Conservation (phyloP, 1,284 basidiomycete species). For the Thecaphora frezii region DNA sequence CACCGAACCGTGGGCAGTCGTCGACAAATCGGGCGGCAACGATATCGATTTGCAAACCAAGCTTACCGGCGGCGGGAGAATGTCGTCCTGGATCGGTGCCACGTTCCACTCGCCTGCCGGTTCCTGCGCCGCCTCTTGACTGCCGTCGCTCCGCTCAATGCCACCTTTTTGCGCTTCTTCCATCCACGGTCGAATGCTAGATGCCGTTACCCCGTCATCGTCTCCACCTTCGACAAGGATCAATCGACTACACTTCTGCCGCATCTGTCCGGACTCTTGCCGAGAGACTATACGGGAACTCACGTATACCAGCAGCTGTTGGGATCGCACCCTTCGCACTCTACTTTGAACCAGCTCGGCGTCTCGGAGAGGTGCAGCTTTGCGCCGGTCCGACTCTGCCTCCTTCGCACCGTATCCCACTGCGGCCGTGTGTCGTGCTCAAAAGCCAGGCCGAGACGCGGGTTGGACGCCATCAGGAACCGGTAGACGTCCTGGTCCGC, state of each 20-base stretch:
- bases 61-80: not conserved
- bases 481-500: not conserved
- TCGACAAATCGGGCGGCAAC: too few relatives aligned
- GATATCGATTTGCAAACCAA: too few relatives aligned
- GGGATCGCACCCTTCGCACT: not conserved
- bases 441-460: not conserved
- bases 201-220: too few relatives aligned
- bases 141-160: not conserved
- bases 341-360: not conserved
- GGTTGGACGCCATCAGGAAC: not conserved
- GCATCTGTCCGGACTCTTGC: not conserved
- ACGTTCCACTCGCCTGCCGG: not conserved
- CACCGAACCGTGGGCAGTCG: too few relatives aligned
- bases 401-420: not conserved
- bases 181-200: not conserved
- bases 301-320: not conserved
- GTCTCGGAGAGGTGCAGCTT: not conserved
- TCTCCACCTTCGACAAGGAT: not conserved
- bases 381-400: not conserved
- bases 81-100: not conserved
- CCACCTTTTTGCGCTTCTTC: not conserved
- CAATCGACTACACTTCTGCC: not conserved
- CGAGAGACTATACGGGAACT: not conserved
- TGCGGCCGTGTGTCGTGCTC: not conserved
- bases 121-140: too few relatives aligned